These are phyloP conservation scores for Globisporangium radiosum DNA, from an alignment of 352 stramenopile species.

Conservation along the genomic window DNA sequence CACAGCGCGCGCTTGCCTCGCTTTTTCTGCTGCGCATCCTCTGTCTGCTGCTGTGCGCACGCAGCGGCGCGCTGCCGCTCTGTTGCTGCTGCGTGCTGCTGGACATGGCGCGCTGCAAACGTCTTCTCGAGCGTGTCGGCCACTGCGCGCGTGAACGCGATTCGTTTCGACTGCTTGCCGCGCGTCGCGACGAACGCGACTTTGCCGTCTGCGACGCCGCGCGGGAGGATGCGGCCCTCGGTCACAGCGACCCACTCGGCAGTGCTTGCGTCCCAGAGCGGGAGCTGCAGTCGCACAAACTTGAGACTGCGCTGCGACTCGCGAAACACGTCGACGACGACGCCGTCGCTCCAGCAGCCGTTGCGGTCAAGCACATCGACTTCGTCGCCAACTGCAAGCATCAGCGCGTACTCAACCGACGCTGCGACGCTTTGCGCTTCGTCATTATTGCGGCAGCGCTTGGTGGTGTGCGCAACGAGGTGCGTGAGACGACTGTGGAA, in stretches of 20 bases:
- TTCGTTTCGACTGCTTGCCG: slow-evolving; percentile 26
- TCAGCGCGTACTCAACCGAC: slow-evolving; percentile 64
- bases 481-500: slow-evolving; percentile 39
- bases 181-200: slow-evolving; percentile 24
- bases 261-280: slow-evolving; percentile 44
- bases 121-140: slow-evolving; percentile 49
- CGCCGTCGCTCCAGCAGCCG: slow-evolving; percentile 75
- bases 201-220: slow-evolving; percentile 49
- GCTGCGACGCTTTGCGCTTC: slow-evolving; percentile 32
- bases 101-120: slow-evolving; percentile 33
- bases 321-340: slow-evolving; percentile 54
- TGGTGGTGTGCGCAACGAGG: slow-evolving; percentile 43
- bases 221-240: slow-evolving; percentile 68
- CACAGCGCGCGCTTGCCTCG: slow-evolving; percentile 6
- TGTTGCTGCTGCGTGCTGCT: slow-evolving; percentile 15
- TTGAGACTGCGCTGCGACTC: slow-evolving; percentile 34
- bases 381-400: slow-evolving; percentile 47
- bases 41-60: background rate
- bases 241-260: slow-evolving; percentile 66
- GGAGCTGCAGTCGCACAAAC: slow-evolving; percentile 61
- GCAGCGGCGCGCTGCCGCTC: slow-evolving; percentile 14
- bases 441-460: slow-evolving; percentile 13
- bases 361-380: slow-evolving; percentile 77
- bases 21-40: slow-evolving; percentile 10
- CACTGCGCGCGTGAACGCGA: slow-evolving; percentile 43